Conservation (phyloP, 345 rosid genomes). For the Toxicodendron radicans region DNA sequence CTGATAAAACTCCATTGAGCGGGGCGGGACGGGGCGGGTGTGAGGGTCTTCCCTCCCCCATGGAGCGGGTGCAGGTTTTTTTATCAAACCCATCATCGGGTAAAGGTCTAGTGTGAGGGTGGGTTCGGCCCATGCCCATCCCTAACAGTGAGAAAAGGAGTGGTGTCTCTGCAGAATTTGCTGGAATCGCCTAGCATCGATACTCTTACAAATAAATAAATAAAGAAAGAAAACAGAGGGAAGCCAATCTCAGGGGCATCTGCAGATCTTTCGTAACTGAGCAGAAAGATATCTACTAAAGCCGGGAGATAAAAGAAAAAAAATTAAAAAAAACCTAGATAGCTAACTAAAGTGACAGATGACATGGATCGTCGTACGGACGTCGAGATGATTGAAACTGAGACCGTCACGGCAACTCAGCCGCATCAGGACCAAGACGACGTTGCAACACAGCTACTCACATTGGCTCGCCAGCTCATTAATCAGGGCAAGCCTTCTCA, state of each 20-base stretch:
- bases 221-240: background rate
- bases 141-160: background rate
- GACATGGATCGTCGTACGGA: slow-evolving; percentile 43
- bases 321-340: too few species aligned
- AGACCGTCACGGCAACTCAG: slow-evolving; percentile 14
- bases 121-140: too few species aligned
- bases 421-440: slow-evolving; percentile 24
- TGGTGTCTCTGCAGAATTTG: slow-evolving; percentile 20
- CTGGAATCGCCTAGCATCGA: slow-evolving; percentile 25
- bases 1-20: too few species aligned
- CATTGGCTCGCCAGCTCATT: slow-evolving; percentile 70
- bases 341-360: slow-evolving; percentile 19
- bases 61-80: too few species aligned
- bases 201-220: background rate
- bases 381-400: slow-evolving; percentile 54
- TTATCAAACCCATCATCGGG: too few species aligned
- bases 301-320: background rate
- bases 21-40: too few species aligned
- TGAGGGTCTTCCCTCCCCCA: too few species aligned
- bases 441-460: slow-evolving; percentile 46
- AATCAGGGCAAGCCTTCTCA: slow-evolving; percentile 77
- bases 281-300: background rate
- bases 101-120: too few species aligned
- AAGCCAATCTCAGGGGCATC: slow-evolving; percentile 1
- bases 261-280: background rate